These are phyloP conservation scores for Ramaria sp. DNA, from an alignment of 768 basidiomycete genomes.

Conservation along the genomic window DNA sequence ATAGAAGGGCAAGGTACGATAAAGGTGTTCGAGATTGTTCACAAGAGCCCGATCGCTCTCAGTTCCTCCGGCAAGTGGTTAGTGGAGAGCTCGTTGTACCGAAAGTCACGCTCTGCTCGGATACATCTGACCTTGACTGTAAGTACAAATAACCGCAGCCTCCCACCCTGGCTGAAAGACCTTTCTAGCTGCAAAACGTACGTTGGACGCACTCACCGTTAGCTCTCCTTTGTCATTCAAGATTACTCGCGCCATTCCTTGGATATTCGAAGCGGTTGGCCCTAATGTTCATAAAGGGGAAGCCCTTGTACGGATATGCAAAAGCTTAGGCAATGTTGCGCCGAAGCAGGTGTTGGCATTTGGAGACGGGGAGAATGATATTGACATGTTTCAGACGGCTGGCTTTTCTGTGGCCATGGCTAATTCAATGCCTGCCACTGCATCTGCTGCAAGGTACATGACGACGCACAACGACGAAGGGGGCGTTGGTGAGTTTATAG, in stretches of 20 bases:
- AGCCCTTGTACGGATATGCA: slow-evolving; percentile 6
- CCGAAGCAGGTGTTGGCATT: slow-evolving; percentile 7
- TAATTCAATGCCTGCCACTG: slow-evolving; percentile 9
- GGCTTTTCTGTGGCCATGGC: slow-evolving; percentile 11
- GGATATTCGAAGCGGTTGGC: slow-evolving; percentile 6
- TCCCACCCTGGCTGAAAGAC: neutral
- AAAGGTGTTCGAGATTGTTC: slow-evolving; percentile 4
- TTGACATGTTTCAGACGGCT: slow-evolving; percentile 2
- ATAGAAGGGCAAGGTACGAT: neutral
- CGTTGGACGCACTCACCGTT: neutral
- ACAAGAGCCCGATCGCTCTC: neutral
- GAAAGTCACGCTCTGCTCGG: slow-evolving; percentile 7
- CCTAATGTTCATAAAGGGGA: slow-evolving; percentile 3
- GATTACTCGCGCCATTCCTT: slow-evolving; percentile 10
- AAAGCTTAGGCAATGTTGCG: neutral
- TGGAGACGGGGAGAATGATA: slow-evolving; percentile 11
- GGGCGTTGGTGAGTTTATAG: slow-evolving; percentile 9
- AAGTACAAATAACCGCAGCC: neutral
- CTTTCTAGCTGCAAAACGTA: neutral
- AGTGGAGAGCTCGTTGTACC: slow-evolving; percentile 3
- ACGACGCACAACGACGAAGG: slow-evolving; percentile 9
- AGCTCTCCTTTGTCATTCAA: slow-evolving; percentile 3
- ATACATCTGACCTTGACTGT: slow-evolving; percentile 1
- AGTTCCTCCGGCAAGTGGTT: neutral
- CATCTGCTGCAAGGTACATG: neutral